These are phyloP conservation scores for Glycyrrhiza uralensis DNA, from an alignment of 306 rosid genomes.

Conservation along the genomic window DNA sequence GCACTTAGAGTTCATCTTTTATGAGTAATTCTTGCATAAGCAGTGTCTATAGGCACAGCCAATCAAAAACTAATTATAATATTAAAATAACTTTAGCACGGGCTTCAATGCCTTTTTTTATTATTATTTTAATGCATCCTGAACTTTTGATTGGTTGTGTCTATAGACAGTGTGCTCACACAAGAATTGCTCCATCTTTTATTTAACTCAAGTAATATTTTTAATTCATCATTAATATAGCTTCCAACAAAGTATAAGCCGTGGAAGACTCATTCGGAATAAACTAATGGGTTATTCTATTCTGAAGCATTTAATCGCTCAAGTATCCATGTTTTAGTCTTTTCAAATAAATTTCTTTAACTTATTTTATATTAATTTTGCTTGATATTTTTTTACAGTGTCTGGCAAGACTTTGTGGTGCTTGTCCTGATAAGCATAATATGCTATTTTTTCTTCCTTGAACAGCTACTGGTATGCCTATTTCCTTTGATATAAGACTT, in stretches of 20 bases:
- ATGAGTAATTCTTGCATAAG: not conserved
- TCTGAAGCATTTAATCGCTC: constrained; percentile 1
- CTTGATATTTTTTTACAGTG: constrained; percentile 49
- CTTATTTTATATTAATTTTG: constrained; percentile 13
- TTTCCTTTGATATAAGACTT: constrained; percentile 23
- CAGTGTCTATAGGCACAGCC: not conserved
- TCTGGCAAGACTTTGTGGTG: constrained; percentile 97
- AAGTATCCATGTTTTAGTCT: not conserved
- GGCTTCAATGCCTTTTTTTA: not conserved
- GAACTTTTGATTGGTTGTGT: not conserved
- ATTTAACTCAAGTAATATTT: not conserved
- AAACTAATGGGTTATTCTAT: not conserved
- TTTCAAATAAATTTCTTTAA: not conserved
- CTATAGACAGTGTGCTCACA: not conserved
- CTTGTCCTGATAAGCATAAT: constrained; percentile 87
- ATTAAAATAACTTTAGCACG: not conserved
- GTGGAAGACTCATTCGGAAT: constrained; percentile 8
- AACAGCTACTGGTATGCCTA: constrained; percentile 91
- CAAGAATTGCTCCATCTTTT: not conserved
- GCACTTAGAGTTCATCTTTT: not conserved
- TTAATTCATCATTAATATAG: not conserved
- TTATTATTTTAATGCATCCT: not conserved
- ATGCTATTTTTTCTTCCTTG: constrained; percentile 97
- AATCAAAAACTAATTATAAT: not conserved
- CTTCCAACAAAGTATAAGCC: not conserved